phyloP scores from a whole-genome alignment of 2,329 filamentous ascomycete genomes.

The Thielaviopsis musarum region DNA sequence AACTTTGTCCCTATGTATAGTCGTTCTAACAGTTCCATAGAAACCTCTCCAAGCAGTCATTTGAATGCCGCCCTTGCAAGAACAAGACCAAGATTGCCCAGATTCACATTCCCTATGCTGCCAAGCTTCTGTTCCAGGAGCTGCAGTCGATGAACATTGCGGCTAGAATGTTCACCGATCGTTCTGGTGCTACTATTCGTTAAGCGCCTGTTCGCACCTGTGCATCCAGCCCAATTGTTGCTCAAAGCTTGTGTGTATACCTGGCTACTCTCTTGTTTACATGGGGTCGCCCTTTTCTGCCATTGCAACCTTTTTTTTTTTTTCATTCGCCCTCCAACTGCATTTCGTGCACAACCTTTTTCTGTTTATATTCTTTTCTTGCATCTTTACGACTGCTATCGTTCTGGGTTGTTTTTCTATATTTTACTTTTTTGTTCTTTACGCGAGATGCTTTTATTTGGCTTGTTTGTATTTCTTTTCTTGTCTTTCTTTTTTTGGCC shows the following conservation, averaged over 20 bases:
- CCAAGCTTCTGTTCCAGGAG: slow-evolving; percentile 97
- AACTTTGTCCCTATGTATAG: slow-evolving; percentile 2
- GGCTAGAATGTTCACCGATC: slow-evolving; percentile 85
- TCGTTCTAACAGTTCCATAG: slow-evolving; percentile 26
- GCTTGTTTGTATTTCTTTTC: neutral
- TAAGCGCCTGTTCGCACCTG: slow-evolving; percentile 19
- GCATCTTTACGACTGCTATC: neutral
- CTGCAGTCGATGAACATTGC: slow-evolving; percentile 97
- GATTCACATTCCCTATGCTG: slow-evolving; percentile 93
- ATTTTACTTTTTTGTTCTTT: neutral
- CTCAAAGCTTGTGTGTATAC: neutral
- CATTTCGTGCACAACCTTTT: neutral
- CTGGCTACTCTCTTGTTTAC: neutral
- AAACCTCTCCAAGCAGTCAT: slow-evolving; percentile 86
- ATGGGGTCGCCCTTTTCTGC: neutral
- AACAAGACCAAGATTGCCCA: slow-evolving; percentile 99
- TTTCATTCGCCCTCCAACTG: neutral
- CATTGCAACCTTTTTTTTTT: neutral
- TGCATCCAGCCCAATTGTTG: neutral
- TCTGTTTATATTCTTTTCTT: neutral
- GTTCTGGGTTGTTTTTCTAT: neutral
- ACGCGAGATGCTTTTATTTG: neutral
- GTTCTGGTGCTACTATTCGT: slow-evolving; percentile 57
- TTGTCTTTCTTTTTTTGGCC: neutral
- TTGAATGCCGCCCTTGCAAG: slow-evolving; percentile 93